Percentiles rank a stretch among this genome's conserved stretches.
phyloP scores from a whole-genome alignment of 257 asterid genomes.

The Primulina tabacum region DNA sequence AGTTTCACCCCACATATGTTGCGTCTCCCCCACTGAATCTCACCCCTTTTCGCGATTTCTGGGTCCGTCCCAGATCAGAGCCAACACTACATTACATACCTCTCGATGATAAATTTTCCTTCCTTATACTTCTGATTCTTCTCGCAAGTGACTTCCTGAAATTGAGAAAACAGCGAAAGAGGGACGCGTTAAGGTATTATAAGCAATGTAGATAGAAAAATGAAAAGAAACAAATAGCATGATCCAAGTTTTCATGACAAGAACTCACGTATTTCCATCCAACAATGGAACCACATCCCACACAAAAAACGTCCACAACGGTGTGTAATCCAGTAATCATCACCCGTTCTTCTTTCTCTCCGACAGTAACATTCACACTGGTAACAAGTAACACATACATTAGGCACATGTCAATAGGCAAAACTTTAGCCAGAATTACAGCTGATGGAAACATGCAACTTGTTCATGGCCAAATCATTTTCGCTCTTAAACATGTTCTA shows the following conservation, averaged over 20 bases:
- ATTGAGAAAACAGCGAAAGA: neutral
- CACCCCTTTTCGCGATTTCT: too few species aligned
- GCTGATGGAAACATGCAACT: too few species aligned
- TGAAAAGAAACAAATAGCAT: neutral
- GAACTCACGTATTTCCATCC: conserved; percentile 49
- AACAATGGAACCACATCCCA: conserved; percentile 40
- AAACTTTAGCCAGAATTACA: too few species aligned
- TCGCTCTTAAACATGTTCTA: too few species aligned
- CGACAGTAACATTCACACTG: conserved; percentile 39
- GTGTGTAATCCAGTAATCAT: conserved; percentile 44
- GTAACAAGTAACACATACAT: neutral
- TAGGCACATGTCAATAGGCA: neutral
- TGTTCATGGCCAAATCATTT: too few species aligned
- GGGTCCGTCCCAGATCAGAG: too few species aligned
- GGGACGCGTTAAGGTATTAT: neutral
- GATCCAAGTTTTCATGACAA: neutral
- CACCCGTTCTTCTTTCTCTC: conserved; percentile 38
- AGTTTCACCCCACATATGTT: too few species aligned
- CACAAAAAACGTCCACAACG: conserved; percentile 45
- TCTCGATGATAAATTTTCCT: conserved; percentile 44
- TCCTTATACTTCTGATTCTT: conserved; percentile 41
- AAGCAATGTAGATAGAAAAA: conserved; percentile 4
- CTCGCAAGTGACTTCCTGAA: conserved; percentile 38
- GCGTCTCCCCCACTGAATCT: too few species aligned
- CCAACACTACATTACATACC: conserved; percentile 23